Evolutionary conservation across 768 basidiomycete species (phyloP).

Genomic region (Suillus subalutaceus): DNA sequence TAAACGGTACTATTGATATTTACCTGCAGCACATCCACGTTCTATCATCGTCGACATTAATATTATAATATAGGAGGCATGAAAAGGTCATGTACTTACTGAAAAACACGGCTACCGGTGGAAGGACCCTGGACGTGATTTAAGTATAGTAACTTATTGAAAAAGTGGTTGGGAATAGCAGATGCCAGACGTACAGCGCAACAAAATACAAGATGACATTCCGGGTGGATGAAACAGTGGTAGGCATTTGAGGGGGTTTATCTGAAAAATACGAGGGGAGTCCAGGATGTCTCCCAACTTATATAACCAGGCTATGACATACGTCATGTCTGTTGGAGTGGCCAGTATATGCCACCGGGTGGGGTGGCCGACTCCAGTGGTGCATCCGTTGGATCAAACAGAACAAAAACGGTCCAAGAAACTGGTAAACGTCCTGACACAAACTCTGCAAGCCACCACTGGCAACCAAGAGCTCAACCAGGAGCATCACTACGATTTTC

Average conservation of each 20-base stretch:
- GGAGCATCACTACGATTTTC: too few relatives aligned
- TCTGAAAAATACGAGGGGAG: not conserved
- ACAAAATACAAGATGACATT: slow-evolving; percentile 43
- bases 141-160: not conserved
- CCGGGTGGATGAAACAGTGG: slow-evolving; percentile 28
- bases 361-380: not conserved
- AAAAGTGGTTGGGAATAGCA: not conserved
- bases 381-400: not conserved
- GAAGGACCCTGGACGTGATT: slow-evolving; percentile 23
- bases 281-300: not conserved
- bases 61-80: not conserved
- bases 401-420: too few relatives aligned
- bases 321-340: not conserved
- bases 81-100: slow-evolving; percentile 22
- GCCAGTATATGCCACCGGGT: not conserved
- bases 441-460: too few relatives aligned
- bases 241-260: slow-evolving; percentile 20
- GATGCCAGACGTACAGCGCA: slow-evolving; percentile 26
- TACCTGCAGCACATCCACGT: slow-evolving; percentile 30
- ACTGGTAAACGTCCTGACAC: too few relatives aligned
- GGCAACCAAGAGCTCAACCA: too few relatives aligned
- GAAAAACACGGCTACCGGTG: slow-evolving; percentile 31
- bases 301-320: not conserved
- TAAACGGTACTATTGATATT: not conserved
- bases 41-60: slow-evolving; percentile 16